Evolutionary conservation across 1,139 yeast genomes (phyloP).

Genomic region (Sugiyamaella grinbergsii): DNA sequence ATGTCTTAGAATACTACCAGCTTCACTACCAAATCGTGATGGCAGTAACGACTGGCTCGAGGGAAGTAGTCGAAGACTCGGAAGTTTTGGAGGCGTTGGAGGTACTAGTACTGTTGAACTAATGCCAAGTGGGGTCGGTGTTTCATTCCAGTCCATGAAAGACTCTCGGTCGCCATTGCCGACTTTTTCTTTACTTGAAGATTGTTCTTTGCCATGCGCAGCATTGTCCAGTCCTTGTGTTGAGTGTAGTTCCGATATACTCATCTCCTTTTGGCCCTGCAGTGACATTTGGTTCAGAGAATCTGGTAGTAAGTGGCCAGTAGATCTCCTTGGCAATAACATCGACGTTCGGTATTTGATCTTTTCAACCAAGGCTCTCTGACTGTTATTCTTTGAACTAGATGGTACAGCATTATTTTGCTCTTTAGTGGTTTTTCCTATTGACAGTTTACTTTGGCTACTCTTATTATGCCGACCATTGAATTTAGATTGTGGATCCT

Average conservation of each 20-base stretch:
- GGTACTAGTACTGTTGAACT: constrained; percentile 4
- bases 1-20: constrained; percentile 3
- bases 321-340: constrained; percentile 13
- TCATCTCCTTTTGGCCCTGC: not conserved
- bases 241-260: not conserved
- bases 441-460: not conserved
- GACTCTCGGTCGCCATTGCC: constrained; percentile 8
- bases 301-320: constrained; percentile 7
- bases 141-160: constrained; percentile 1
- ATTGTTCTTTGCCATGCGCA: not conserved
- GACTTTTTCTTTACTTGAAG: not conserved
- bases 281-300: too few relatives aligned
- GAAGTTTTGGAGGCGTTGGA: constrained; percentile 24
- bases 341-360: constrained; percentile 19
- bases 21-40: constrained; percentile 16
- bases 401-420: not conserved
- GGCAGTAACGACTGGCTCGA: constrained; percentile 23
- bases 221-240: not conserved
- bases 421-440: not conserved
- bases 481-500: not conserved
- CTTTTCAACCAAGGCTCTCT: constrained; percentile 5
- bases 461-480: not conserved
- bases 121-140: not conserved
- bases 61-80: constrained; percentile 23
- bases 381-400: not conserved